A percentile compares a stretch with the other conserved stretches of the same genome.
These are phyloP conservation scores for Echria macrotheca DNA, from an alignment of 495 filamentous ascomycete species.

Conservation along the genomic window DNA sequence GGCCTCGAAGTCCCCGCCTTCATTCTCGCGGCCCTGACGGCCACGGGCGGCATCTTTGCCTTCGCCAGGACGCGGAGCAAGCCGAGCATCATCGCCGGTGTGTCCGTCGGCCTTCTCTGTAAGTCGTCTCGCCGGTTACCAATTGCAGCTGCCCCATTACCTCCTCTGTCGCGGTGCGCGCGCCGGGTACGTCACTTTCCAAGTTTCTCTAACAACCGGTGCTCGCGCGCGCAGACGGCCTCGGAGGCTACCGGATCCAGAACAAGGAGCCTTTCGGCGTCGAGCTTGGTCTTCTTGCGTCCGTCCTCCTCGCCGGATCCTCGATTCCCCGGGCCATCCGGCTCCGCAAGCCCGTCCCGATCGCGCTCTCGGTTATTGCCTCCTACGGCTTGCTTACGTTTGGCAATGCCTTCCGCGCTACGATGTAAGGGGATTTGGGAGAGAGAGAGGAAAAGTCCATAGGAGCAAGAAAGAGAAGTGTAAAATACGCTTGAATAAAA, in stretches of 20 bases:
- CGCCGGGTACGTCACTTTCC: too few relatives aligned
- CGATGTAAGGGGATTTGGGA: slow-evolving; percentile 21
- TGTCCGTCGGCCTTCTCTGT: slow-evolving; percentile 66
- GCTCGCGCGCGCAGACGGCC: slow-evolving; percentile 55
- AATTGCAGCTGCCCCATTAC: too few relatives aligned
- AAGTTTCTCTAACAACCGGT: too few relatives aligned
- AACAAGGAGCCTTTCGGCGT: slow-evolving; percentile 63
- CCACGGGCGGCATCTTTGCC: slow-evolving; percentile 78
- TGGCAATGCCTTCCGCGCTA: slow-evolving; percentile 48
- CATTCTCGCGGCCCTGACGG: slow-evolving; percentile 74
- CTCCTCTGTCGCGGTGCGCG: too few relatives aligned
- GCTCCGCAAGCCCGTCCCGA: slow-evolving; percentile 70
- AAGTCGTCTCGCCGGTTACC: slow-evolving; percentile 19
- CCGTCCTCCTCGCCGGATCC: slow-evolving; percentile 70
- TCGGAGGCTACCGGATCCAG: slow-evolving; percentile 65
- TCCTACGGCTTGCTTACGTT: slow-evolving; percentile 55
- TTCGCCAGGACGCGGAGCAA: slow-evolving; percentile 75
- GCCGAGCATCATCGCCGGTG: slow-evolving; percentile 77
- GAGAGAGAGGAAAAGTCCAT: not conserved
- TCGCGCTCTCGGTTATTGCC: slow-evolving; percentile 62
- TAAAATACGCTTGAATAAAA: slow-evolving; percentile 3
- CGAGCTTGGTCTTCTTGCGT: slow-evolving; percentile 73
- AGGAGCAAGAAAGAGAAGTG: not conserved
- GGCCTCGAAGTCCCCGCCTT: slow-evolving; percentile 50
- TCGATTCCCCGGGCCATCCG: slow-evolving; percentile 80